These are phyloP conservation scores for Solanum sitiens DNA, from an alignment of 257 asterid species.

Conservation along the genomic window DNA sequence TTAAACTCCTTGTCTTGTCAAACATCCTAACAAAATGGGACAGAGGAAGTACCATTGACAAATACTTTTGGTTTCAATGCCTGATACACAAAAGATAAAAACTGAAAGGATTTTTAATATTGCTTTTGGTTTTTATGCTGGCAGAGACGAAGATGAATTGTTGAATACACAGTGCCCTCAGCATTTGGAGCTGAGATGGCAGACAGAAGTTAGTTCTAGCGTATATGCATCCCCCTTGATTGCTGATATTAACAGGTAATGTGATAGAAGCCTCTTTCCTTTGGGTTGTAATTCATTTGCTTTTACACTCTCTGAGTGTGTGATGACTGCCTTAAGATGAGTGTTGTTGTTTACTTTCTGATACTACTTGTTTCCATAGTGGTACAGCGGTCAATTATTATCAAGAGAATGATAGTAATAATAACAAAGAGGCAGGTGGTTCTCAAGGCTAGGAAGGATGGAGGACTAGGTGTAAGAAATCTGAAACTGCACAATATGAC, in stretches of 20 bases:
- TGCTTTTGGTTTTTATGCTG: neutral
- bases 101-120: neutral
- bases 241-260: slow-evolving; percentile 94
- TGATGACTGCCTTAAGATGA: neutral
- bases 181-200: slow-evolving; percentile 97
- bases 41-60: neutral
- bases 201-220: slow-evolving; percentile 97
- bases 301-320: neutral
- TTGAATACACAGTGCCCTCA: slow-evolving; percentile 94
- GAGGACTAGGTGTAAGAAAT: neutral
- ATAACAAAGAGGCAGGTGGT: neutral
- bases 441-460: neutral
- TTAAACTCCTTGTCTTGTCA: neutral
- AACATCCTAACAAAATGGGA: neutral
- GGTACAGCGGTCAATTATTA: neutral
- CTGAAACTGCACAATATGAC: neutral
- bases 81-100: neutral
- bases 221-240: slow-evolving; percentile 84
- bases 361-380: neutral
- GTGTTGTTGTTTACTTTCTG: neutral
- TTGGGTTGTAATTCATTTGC: neutral
- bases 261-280: neutral
- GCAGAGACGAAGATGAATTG: slow-evolving; percentile 81
- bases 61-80: neutral
- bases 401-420: neutral